These are phyloP conservation scores for Lasiosphaeriaceae sp. DNA, from an alignment of 495 filamentous ascomycete species.

Conservation along the genomic window DNA sequence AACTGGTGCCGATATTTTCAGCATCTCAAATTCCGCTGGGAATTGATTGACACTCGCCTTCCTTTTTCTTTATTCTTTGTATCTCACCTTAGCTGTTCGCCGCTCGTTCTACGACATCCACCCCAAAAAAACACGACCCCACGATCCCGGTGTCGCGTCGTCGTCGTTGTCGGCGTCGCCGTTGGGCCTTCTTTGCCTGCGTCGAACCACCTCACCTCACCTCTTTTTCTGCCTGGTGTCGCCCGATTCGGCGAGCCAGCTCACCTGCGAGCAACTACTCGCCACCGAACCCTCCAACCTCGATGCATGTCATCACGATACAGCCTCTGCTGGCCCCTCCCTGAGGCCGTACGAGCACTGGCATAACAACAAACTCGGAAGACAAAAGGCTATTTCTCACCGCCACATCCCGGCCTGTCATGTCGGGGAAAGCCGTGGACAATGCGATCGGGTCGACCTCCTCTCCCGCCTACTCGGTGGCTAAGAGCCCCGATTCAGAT, in stretches of 20 bases:
- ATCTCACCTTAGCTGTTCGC: too few relatives aligned
- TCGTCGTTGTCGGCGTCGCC: neutral
- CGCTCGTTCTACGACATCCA: neutral
- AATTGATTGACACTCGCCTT: too few relatives aligned
- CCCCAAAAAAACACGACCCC: neutral
- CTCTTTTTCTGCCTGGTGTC: too few relatives aligned
- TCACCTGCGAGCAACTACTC: constrained; percentile 1
- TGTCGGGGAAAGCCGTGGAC: constrained; percentile 23
- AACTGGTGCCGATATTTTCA: too few relatives aligned
- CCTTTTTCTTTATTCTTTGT: too few relatives aligned
- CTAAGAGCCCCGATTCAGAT: constrained; percentile 36
- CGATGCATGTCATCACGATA: constrained; percentile 39
- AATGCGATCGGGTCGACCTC: constrained; percentile 27
- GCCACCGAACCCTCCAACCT: constrained; percentile 7
- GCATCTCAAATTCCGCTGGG: too few relatives aligned
- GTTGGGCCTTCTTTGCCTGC: neutral
- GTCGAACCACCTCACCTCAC: neutral
- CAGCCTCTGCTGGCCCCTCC: constrained; percentile 45
- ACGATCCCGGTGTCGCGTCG: neutral
- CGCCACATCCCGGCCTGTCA: constrained; percentile 14
- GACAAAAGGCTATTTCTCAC: neutral
- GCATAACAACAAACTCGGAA: constrained; percentile 23
- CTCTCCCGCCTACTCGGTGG: constrained; percentile 13
- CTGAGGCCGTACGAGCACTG: constrained; percentile 41
- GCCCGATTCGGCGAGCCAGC: neutral